Conservation (phyloP, 1,139 yeast genomes). For the Pichia kudriavzevii region DNA sequence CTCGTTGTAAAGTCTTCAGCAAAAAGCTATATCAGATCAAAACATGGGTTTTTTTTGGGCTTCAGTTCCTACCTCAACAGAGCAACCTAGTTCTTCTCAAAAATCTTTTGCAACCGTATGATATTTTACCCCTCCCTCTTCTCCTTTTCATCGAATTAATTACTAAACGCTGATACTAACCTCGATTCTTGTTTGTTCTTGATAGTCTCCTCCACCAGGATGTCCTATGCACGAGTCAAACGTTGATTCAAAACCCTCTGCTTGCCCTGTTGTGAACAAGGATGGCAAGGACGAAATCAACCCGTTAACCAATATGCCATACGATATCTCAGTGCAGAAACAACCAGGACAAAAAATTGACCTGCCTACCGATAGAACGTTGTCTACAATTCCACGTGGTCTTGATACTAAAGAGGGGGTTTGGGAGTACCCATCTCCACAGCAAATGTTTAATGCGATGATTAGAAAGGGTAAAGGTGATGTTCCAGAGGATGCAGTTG, state of each 20-base stretch:
- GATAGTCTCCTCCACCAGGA: conserved; percentile 13
- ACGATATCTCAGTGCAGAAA: conserved; percentile 51
- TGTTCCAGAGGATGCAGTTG: conserved; percentile 92
- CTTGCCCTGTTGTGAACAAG: conserved; percentile 26
- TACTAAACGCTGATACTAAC: no score
- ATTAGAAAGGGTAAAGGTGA: conserved; percentile 83
- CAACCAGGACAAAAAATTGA: conserved; percentile 77
- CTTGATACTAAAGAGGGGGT: conserved; percentile 54
- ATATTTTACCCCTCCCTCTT: not conserved
- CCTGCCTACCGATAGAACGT: conserved; percentile 75
- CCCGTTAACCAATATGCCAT: conserved; percentile 89
- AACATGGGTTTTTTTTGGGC: conserved; percentile 50
- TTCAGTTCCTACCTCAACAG: conserved; percentile 8
- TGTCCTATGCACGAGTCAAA: conserved; percentile 15
- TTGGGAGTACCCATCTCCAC: conserved; percentile 99
- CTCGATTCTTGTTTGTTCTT: not conserved
- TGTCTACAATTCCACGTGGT: conserved; percentile 86
- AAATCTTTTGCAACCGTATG: not conserved
- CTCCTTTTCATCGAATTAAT: no score
- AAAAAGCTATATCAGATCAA: no score
- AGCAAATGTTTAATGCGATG: conserved; percentile 98
- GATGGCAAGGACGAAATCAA: conserved; percentile 37
- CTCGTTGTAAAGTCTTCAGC: no score
- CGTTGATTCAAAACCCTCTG: conserved; percentile 16
- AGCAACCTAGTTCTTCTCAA: not conserved